Conservation (phyloP, 371 early-diverging fungal species). For the Mortierella sp. region DNA sequence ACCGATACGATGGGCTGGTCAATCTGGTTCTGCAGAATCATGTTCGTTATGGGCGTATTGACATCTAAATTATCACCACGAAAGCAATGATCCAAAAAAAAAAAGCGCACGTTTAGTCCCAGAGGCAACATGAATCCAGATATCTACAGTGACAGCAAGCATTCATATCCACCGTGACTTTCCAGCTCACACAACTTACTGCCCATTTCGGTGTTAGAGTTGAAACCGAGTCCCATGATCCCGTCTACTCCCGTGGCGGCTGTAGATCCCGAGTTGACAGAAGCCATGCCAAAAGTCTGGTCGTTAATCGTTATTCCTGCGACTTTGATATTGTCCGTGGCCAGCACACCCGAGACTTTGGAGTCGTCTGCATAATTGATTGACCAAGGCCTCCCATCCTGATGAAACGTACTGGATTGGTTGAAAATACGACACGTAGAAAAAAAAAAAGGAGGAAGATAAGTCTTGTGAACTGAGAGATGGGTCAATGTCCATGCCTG, state of each 20-base stretch:
- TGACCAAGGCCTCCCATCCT: conserved; percentile 35
- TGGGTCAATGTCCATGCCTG: not conserved
- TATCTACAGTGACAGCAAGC: too few relatives aligned
- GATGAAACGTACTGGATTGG: conserved; percentile 24
- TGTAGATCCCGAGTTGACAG: conserved; percentile 36
- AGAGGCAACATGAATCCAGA: not conserved
- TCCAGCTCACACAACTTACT: conserved; percentile 10
- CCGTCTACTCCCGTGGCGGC: conserved; percentile 47
- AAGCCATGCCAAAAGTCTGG: conserved; percentile 49
- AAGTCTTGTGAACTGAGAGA: too few relatives aligned
- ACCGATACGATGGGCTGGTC: conserved; percentile 52
- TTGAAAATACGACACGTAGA: not conserved
- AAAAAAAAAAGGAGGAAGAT: not conserved
- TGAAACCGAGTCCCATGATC: conserved; percentile 51
- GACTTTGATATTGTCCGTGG: conserved; percentile 36
- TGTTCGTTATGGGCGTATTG: conserved; percentile 38
- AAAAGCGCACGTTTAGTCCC: not conserved
- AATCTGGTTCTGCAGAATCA: conserved; percentile 42
- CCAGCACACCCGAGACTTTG: conserved; percentile 36
- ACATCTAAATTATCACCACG: conserved; percentile 1
- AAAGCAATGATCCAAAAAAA: too few relatives aligned
- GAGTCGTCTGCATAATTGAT: conserved; percentile 54
- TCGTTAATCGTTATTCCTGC: conserved; percentile 32
- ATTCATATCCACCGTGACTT: too few relatives aligned
- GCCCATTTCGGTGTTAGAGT: conserved; percentile 37